Conservation (phyloP, 306 rosid genomes). For the Casuarina equisetifolia region DNA sequence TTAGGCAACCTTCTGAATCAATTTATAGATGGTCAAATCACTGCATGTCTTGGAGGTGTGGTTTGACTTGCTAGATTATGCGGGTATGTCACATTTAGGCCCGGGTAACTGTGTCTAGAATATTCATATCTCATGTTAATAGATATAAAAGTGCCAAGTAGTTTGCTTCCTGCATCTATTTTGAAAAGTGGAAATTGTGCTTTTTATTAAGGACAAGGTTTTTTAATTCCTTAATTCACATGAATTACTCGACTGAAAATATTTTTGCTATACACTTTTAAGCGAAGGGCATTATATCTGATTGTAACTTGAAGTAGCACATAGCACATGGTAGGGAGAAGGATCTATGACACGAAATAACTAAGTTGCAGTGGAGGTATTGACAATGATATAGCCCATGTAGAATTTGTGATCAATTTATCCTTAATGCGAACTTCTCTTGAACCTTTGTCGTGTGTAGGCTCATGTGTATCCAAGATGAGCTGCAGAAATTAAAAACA, state of each 20-base stretch:
- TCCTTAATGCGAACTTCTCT: neutral
- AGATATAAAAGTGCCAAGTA: neutral
- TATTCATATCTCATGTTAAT: neutral
- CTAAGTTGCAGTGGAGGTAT: constrained; percentile 74
- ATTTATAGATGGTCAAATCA: neutral
- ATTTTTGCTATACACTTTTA: neutral
- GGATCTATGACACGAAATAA: constrained; percentile 63
- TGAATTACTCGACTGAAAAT: neutral
- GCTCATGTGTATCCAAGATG: constrained; percentile 58
- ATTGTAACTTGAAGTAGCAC: constrained; percentile 70
- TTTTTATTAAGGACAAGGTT: neutral
- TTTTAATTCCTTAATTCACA: neutral
- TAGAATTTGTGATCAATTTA: constrained; percentile 9
- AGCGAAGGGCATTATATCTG: constrained; percentile 14
- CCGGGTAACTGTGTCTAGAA: neutral
- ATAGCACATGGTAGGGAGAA: constrained; percentile 59
- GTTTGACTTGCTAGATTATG: neutral
- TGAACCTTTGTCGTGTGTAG: constrained; percentile 35
- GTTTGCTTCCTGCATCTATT: neutral
- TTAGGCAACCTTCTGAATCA: neutral
- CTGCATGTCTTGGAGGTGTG: neutral
- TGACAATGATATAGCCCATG: constrained; percentile 7
- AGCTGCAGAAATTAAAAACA: constrained; percentile 58
- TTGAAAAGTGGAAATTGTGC: neutral
- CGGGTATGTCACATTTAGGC: neutral